Base-by-base conservation (phyloP, 164 flowering plant species). In the Cinnamomum micranthum region DNA sequence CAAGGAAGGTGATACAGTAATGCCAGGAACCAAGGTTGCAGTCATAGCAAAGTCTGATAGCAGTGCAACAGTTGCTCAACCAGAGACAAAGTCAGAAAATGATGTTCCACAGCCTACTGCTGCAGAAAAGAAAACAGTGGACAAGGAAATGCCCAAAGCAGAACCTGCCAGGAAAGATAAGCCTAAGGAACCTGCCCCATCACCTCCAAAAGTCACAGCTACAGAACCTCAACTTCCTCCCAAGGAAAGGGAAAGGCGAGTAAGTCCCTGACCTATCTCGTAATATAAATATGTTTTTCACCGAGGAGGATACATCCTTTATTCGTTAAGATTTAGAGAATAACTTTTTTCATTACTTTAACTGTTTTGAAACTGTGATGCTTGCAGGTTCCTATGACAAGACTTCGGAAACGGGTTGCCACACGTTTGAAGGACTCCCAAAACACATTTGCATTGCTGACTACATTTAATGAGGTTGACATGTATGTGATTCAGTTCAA, bases 161-260 rank as follows among this genome's bases (percentile, higher is more conserved):
- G 91, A 88, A 86, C 55, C 55, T 69, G 67, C 87, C 60, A 81
- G 65, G 22, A 63, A 77, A 68, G 90, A 87, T 82, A 89, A 90
- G 82, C 88, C 89, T 63, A 88, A 86, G 79, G 80, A 85, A 66
- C 80, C 90, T 28, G 7, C 69, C 25, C 59, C 90, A 65, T 79
- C 87, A 19, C 75, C 89, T 28, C 84, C 97, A 50, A 79, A 77
- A 78, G 74, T 77, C 64, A 80, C 90, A 28, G 89, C 92, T 20
- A 74, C 90, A 72, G 99, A 95, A 78, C 98, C 97, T 65, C 87
- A 86, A 78, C 95, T 95, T 80, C 99, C 99, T 50, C 98, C 99
- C 0, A 95, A 95, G 84, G 98, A 93, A 52, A 89, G 98, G 81
- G 99, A 95, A 83, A 91, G 95, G 84, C 82, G 99, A 51, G 99